Evolutionary conservation across 148 eudicot genomes (phyloP), one percentile per base, ranked within the genome.

Genomic region (Camellia japonica): DNA sequence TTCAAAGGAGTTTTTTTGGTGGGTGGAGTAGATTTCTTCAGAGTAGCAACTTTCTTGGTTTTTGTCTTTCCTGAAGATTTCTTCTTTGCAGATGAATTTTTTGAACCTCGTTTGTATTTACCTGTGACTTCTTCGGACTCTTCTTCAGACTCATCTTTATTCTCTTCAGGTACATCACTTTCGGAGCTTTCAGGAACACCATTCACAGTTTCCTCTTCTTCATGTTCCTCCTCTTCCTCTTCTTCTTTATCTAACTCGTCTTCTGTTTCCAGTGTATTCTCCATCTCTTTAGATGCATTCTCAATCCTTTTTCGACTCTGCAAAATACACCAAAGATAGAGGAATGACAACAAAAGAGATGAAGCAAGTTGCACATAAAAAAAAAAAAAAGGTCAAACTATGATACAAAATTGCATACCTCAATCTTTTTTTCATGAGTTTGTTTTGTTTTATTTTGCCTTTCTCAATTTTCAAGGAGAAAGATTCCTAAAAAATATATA

Each of bases 91-190:
- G 93, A 47, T 72, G 81, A 78, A 71, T 89, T 89, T 82, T 87
- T 87, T 56, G 87, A 80, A 67, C 80, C 84, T 52, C 80, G 81
- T 78, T 90, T 88, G 73, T 76, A 68, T 75, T 84, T 87, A 70
- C 68, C 83, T 52, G 81, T 80, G 15, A 86, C 90, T 54, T 93
- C 93, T 80, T 88, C 95, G 68, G 93, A 83, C 60, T 87, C 90
- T 8, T 77, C 87, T 81, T 80, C 88, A 80, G 85, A 81, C 70
- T 81, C 81, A 63, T 83, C 88, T 63, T 78, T 81, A 77, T 87
- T 72, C 14, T 84, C 86, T 72, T 83, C 54, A 51, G 78, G 54
- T 19, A 56, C 61, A 43, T 74, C 77, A 41, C 11, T 74, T 58
- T 74, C 42, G 14, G 77, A 60, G 61, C 10, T 76, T 62, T 62